These are phyloP conservation scores for Pythium dissotocum DNA, from an alignment of 352 stramenopile genomes.

Conservation along the genomic window DNA sequence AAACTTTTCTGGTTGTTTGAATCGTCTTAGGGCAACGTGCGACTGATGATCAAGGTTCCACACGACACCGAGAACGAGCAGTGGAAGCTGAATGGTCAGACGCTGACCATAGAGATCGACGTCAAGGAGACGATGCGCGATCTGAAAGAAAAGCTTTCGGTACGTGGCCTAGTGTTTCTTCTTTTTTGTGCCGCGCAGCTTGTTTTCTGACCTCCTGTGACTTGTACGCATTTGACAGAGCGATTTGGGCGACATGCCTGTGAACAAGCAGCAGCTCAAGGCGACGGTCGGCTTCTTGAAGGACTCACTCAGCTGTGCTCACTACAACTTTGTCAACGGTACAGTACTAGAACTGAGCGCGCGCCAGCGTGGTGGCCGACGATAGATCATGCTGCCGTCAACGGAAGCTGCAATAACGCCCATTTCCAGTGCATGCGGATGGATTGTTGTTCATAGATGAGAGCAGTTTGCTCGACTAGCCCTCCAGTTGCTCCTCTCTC, in stretches of 20 bases:
- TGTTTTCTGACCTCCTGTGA: background rate
- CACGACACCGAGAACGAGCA: slow-evolving; percentile 87
- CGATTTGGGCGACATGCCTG: slow-evolving; percentile 89
- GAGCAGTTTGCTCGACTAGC: background rate
- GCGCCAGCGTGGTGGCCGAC: slow-evolving; percentile 72
- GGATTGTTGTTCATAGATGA: background rate
- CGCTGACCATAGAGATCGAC: slow-evolving; percentile 86
- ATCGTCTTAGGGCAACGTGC: slow-evolving; percentile 52
- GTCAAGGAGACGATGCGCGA: slow-evolving; percentile 89
- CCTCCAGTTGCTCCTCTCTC: slow-evolving; percentile 75
- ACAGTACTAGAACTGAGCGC: slow-evolving; percentile 76
- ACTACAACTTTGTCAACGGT: slow-evolving; percentile 87
- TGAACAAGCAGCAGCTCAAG: slow-evolving; percentile 97
- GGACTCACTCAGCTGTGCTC: slow-evolving; percentile 73
- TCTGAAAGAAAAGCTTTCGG: slow-evolving; percentile 91
- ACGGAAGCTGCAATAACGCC: background rate
- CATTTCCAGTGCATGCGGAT: background rate
- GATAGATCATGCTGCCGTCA: slow-evolving; percentile 30
- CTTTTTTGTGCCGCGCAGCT: background rate
- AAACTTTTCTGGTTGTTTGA: slow-evolving; percentile 15
- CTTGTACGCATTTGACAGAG: background rate
- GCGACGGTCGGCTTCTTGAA: slow-evolving; percentile 92
- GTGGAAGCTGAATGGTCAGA: slow-evolving; percentile 95
- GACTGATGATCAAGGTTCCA: slow-evolving; percentile 78
- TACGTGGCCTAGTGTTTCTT: slow-evolving; percentile 15